These are phyloP conservation scores for Mucor velutinosus DNA, from an alignment of 371 early-diverging fungal genomes.

Conservation along the genomic window DNA sequence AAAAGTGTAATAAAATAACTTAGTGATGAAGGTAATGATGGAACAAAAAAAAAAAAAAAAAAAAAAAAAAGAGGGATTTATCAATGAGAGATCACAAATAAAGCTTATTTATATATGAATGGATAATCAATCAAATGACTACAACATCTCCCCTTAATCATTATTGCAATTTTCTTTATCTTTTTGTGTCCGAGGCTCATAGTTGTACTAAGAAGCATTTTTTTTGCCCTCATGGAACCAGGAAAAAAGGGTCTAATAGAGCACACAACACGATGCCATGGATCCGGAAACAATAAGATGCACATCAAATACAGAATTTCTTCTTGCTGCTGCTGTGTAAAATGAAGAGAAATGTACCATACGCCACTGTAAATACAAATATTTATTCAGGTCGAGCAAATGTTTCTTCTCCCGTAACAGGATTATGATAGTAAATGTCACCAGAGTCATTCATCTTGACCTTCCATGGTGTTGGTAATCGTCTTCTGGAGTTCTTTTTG, in stretches of 20 bases:
- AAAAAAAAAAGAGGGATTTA: not conserved
- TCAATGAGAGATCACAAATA: not conserved
- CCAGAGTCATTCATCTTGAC: conserved; percentile 13
- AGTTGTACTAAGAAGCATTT: too few relatives aligned
- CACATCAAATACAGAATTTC: too few relatives aligned
- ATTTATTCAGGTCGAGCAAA: conserved; percentile 6
- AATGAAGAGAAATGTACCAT: too few relatives aligned
- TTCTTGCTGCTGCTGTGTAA: too few relatives aligned
- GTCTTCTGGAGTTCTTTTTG: not conserved
- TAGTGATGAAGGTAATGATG: not conserved
- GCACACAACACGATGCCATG: too few relatives aligned
- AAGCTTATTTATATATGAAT: not conserved
- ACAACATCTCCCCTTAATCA: not conserved
- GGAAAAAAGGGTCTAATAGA: not conserved
- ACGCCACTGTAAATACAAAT: not conserved
- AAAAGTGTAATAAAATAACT: too few relatives aligned
- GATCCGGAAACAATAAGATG: too few relatives aligned
- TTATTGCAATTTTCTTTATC: not conserved
- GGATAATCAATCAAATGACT: not conserved
- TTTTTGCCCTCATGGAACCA: not conserved
- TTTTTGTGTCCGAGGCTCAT: not conserved
- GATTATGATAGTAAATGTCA: conserved; percentile 10
- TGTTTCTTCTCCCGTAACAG: conserved; percentile 8
- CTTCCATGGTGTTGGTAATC: conserved; percentile 16
- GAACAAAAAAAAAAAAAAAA: not conserved